These are phyloP conservation scores for Neonectria faginata DNA, from an alignment of 2,329 filamentous ascomycete species.

Conservation along the genomic window DNA sequence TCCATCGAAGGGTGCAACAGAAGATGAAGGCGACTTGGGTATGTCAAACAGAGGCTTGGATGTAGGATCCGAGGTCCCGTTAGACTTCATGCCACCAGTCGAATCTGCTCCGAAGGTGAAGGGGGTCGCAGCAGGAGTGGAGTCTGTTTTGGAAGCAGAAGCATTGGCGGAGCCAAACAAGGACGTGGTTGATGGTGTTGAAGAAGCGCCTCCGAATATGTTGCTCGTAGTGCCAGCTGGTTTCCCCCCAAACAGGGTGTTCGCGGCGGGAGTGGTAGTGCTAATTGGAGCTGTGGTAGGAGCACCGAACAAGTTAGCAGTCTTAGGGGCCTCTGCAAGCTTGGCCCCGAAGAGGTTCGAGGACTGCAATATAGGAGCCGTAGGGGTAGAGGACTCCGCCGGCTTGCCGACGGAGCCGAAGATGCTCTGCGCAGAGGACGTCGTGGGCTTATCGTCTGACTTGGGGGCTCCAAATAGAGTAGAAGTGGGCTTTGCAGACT, in stretches of 20 bases:
- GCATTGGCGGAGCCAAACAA: slow-evolving; percentile 42
- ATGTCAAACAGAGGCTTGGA: slow-evolving; percentile 55
- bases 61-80: slow-evolving; percentile 43
- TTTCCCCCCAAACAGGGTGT: slow-evolving; percentile 44
- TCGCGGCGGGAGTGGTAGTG: slow-evolving; percentile 32
- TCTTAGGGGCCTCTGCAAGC: slow-evolving; percentile 43
- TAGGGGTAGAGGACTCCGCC: slow-evolving; percentile 44
- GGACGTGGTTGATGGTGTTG: slow-evolving; percentile 39
- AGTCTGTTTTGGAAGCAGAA: slow-evolving; percentile 39
- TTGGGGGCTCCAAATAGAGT: slow-evolving; percentile 45
- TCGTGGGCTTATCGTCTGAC: slow-evolving; percentile 41
- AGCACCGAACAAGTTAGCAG: slow-evolving; percentile 50
- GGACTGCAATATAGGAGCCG: slow-evolving; percentile 43
- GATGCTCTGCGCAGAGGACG: slow-evolving; percentile 40
- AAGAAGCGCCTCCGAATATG: slow-evolving; percentile 49
- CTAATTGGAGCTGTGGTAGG: slow-evolving; percentile 29
- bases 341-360: slow-evolving; percentile 53
- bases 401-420: slow-evolving; percentile 53
- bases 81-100: slow-evolving; percentile 42
- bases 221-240: slow-evolving; percentile 39
- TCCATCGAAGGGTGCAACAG: slow-evolving; percentile 53
- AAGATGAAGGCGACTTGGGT: slow-evolving; percentile 50
- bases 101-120: slow-evolving; percentile 52
- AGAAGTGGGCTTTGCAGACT: slow-evolving; percentile 42
- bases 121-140: slow-evolving; percentile 41